Evolutionary conservation across 2,329 filamentous ascomycete species (phyloP), one percentile per base, ranked within the genome.

Genomic region (Fusarium duplospermum): DNA sequence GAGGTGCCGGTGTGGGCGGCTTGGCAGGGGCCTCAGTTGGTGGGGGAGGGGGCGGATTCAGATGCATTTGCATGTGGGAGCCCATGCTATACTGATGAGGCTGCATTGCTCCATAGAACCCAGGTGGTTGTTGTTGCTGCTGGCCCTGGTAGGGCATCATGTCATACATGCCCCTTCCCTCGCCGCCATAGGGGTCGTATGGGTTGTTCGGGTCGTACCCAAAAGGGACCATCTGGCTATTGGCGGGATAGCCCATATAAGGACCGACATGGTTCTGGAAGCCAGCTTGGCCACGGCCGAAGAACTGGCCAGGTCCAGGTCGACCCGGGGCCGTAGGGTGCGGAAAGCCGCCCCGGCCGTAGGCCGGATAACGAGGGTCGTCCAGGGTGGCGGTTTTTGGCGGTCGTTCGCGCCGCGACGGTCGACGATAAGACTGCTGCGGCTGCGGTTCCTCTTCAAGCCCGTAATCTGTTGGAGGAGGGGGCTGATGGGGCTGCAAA

Each of bases 351-450:
- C 72, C 76, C 31, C 79, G 81, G 82, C 84, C 87, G 85, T 82
- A 85, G 76, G 78, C 60, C 61, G 69, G 81, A 79, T 88, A 92
- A n/a, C 93, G 90, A 27, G 86, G 86, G 38, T 88, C 88, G 80
- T 93, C 92, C 85, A 89, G 86, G 81, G 88, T 93, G 85, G 90
- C 89, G 64, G 89, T 85, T 73, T 87, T 50, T 20, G 50, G 67
- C 70, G 74, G 76, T 67, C 71, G 72, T 45, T 75, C 64, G 69
- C 70, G 72, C 67, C 67, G 67, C 56, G 40, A 42, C 40, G 71
- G 76, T 76, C 75, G 68, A 40, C 74, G 76, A 62, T 73, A 76
- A 20, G 40, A 13, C 38, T 20, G 40, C 50, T 66, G 50, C 54
- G 71, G 71, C 38, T 63, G 70, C 3, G 71, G 59, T 18, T 74